Evolutionary conservation across 129 eudicot genomes (phyloP).

Genomic region (Oenanthe sinensis): DNA sequence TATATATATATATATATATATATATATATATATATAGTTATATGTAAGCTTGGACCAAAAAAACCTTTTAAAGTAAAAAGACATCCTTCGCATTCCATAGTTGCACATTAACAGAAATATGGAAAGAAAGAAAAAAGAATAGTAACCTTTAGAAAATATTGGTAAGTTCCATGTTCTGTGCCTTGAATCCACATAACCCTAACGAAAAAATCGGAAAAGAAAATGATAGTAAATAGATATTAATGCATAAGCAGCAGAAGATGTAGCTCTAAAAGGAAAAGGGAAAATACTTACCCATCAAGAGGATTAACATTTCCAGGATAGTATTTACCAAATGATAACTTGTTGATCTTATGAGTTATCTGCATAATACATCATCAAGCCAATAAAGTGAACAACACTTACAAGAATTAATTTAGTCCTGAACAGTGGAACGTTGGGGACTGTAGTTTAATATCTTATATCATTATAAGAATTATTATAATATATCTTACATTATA

Average conservation of each 20-base stretch:
- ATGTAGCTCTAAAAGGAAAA: background rate
- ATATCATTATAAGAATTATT: background rate
- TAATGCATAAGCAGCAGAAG: background rate
- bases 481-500: constrained; percentile 56
- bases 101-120: background rate
- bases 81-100: too few species aligned
- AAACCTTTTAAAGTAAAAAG: background rate
- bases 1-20: too few species aligned
- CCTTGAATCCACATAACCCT: constrained; percentile 74
- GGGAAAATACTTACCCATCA: constrained; percentile 56
- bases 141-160: constrained; percentile 78
- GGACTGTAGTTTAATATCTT: background rate
- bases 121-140: background rate
- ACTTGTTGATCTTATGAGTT: constrained; percentile 79
- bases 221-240: background rate
- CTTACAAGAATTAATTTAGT: background rate
- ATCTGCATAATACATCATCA: constrained; percentile 47
- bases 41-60: background rate
- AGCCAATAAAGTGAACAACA: constrained; percentile 4
- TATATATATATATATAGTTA: background rate
- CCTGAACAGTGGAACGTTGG: background rate
- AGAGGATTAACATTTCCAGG: constrained; percentile 92
- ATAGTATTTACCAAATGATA: constrained; percentile 74
- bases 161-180: constrained; percentile 58
- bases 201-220: constrained; percentile 12